Evolutionary conservation across 768 basidiomycete species (phyloP).

Genomic region (Lactarius indigo): DNA sequence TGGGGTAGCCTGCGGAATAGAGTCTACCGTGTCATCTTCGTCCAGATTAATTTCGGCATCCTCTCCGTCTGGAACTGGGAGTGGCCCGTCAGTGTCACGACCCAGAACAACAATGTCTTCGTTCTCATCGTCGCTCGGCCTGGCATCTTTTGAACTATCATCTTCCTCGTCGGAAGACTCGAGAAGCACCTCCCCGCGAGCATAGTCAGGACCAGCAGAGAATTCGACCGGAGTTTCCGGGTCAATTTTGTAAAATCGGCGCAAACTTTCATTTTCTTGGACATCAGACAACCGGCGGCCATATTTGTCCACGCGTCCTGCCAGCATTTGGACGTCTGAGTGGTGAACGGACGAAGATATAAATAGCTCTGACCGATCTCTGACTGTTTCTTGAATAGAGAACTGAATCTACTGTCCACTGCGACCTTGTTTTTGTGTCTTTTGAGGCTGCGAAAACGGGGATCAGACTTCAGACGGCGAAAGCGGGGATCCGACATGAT

Average conservation of each 20-base stretch:
- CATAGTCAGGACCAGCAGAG: slow-evolving; percentile 62
- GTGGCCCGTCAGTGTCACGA: slow-evolving; percentile 41
- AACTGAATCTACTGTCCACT: slow-evolving; percentile 89
- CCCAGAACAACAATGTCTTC: slow-evolving; percentile 52
- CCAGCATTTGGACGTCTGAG: slow-evolving; percentile 5
- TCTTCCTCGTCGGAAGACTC: slow-evolving; percentile 85
- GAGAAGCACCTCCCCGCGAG: slow-evolving; percentile 83
- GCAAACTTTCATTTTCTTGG: slow-evolving; percentile 71
- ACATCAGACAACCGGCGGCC: slow-evolving; percentile 67
- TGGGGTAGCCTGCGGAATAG: slow-evolving; percentile 70
- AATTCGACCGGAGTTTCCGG: slow-evolving; percentile 39
- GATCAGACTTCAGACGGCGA: slow-evolving; percentile 81
- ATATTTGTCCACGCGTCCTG: slow-evolving; percentile 79
- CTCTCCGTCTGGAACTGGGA: slow-evolving; percentile 38
- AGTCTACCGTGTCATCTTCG: slow-evolving; percentile 65
- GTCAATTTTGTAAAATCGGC: slow-evolving; percentile 76
- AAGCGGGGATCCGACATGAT: slow-evolving; percentile 84
- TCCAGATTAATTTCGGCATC: slow-evolving; percentile 72
- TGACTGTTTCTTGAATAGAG: slow-evolving; percentile 50
- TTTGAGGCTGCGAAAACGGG: slow-evolving; percentile 84
- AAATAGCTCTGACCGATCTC: slow-evolving; percentile 30
- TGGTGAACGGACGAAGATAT: slow-evolving; percentile 17
- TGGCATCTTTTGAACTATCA: slow-evolving; percentile 27
- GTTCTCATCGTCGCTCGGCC: slow-evolving; percentile 43
- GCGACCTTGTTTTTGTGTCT: slow-evolving; percentile 78